Conservation (phyloP, 441 rosid genomes). For the Adansonia grandidieri region DNA sequence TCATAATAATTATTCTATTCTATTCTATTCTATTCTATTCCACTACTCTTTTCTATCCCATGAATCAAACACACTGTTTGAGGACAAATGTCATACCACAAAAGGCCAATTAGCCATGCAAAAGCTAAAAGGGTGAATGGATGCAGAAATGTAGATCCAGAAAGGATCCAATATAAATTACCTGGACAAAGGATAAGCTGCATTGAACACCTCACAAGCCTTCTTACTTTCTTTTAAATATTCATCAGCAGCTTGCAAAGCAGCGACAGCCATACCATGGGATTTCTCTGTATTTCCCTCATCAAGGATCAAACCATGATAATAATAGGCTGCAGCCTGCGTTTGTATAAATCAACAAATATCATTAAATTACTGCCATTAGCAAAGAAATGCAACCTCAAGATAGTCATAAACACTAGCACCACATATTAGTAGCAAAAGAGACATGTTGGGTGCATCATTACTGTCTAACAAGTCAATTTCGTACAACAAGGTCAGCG, state of each 20-base stretch:
- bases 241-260: conserved; percentile 91
- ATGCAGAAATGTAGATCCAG: background rate
- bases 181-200: conserved; percentile 85
- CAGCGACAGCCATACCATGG: conserved; percentile 96
- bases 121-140: background rate
- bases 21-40: background rate
- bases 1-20: background rate
- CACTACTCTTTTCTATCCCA: background rate
- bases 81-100: background rate
- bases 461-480: background rate
- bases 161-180: conserved; percentile 31
- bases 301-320: conserved; percentile 93
- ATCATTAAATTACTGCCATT: background rate
- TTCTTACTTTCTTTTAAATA: conserved; percentile 83
- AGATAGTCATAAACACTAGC: conserved; percentile 8
- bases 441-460: background rate
- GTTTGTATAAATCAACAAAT: background rate
- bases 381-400: conserved; percentile 21
- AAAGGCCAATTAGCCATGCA: background rate
- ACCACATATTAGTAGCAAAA: background rate
- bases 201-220: conserved; percentile 69
- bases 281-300: conserved; percentile 97
- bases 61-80: background rate
- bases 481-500: background rate
- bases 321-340: conserved; percentile 97